A percentile compares a stretch with the other conserved stretches of the same genome.
Evolutionary conservation across 78 protist species (phyloP).

Genomic region (Guillardia theta): DNA sequence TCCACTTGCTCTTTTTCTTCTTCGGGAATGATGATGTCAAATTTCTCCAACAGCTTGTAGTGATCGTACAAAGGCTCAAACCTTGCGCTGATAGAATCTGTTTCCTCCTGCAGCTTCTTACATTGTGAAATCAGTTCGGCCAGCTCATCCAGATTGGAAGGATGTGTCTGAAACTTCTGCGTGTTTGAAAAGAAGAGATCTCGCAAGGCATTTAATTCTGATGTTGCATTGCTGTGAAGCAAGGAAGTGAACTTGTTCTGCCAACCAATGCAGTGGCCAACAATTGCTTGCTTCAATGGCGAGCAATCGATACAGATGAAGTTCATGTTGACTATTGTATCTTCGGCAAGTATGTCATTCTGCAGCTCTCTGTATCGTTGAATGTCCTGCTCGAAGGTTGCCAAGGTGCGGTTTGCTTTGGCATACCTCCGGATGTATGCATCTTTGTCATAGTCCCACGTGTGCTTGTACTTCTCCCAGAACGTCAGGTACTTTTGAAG

Average conservation of each 20-base stretch:
- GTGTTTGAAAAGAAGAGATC: slow-evolving; percentile 1
- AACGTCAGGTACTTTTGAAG: slow-evolving; percentile 4
- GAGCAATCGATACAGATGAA: slow-evolving; percentile 70
- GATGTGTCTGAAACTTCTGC: slow-evolving; percentile 27
- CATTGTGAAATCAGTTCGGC: slow-evolving; percentile 7
- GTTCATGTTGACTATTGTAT: slow-evolving; percentile 43
- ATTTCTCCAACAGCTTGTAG: slow-evolving; percentile 62
- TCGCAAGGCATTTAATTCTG: slow-evolving; percentile 53
- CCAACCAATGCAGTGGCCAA: slow-evolving; percentile 65
- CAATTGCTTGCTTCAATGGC: slow-evolving; percentile 67
- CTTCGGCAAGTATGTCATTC: slow-evolving; percentile 40
- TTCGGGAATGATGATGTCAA: slow-evolving; percentile 4
- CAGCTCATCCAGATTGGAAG: slow-evolving; percentile 61
- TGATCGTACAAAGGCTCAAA: slow-evolving; percentile 69
- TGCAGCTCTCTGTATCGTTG: slow-evolving; percentile 49
- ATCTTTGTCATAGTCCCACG: slow-evolving; percentile 68
- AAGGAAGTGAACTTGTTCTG: slow-evolving; percentile 55
- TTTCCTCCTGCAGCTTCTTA: neutral
- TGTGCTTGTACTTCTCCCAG: slow-evolving; percentile 62
- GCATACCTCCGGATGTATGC: slow-evolving; percentile 64
- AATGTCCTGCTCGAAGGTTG: slow-evolving; percentile 65
- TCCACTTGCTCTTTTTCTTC: slow-evolving; percentile 37
- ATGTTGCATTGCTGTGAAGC: slow-evolving; percentile 50
- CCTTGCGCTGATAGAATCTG: neutral
- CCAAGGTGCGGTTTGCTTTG: slow-evolving; percentile 51